Conservation (phyloP, 352 stramenopile species). For the Pythium periplocum region DNA sequence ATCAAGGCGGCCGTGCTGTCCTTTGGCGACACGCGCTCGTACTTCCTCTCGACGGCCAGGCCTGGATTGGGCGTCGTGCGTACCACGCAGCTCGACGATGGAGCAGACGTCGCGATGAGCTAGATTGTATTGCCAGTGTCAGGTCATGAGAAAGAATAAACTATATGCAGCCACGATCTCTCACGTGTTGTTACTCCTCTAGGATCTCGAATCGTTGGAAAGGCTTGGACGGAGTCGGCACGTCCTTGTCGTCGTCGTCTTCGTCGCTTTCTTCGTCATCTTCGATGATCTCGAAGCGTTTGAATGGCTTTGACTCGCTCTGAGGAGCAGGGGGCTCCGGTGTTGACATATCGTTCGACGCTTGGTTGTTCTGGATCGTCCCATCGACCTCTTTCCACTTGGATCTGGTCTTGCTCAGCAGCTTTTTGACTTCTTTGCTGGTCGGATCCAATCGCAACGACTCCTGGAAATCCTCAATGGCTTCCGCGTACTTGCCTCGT, state of each 20-base stretch:
- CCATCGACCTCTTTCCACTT: conserved; percentile 74
- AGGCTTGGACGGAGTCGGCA: conserved; percentile 5
- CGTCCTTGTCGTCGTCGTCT: conserved; percentile 21
- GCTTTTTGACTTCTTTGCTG: conserved; percentile 72
- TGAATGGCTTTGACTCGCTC: conserved; percentile 26
- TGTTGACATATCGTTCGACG: conserved; percentile 4
- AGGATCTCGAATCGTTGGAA: conserved; percentile 77
- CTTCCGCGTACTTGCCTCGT: conserved; percentile 82
- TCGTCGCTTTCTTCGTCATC: conserved; percentile 22
- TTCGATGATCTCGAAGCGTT: conserved; percentile 61
- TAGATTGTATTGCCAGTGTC: too few species aligned
- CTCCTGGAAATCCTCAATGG: conserved; percentile 75
- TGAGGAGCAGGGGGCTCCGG: background rate
- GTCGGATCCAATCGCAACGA: conserved; percentile 56
- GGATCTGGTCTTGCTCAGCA: conserved; percentile 63
- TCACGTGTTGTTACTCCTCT: conserved; percentile 26
- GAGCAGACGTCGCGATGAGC: conserved; percentile 10
- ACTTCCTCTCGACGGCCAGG: conserved; percentile 79
- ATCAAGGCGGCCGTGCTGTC: conserved; percentile 78
- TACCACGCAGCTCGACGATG: conserved; percentile 25
- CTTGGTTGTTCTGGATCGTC: conserved; percentile 27
- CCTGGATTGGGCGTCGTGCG: conserved; percentile 60
- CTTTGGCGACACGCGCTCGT: conserved; percentile 82
- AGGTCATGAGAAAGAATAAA: conserved; percentile 14
- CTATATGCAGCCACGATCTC: background rate